Evolutionary conservation across 768 basidiomycete genomes (phyloP), one percentile per base, ranked within the genome.

Genomic region (Mycena sanguinolenta): DNA sequence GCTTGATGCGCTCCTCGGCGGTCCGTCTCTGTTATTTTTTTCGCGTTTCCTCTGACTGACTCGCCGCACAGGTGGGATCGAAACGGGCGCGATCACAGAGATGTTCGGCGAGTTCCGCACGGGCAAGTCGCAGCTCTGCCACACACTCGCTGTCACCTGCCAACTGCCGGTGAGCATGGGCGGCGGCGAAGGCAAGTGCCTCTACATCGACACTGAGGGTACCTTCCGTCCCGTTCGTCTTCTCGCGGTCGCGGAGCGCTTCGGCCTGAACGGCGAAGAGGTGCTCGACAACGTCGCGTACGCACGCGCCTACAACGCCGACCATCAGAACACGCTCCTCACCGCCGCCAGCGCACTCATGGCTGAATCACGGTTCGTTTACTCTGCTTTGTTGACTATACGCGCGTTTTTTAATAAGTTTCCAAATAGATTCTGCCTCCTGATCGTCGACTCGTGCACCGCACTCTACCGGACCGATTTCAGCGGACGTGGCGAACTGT

Each of bases 121-220:
- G 13, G 98, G 98, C 65, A 99, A 99, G 82, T 97, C 95, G 27
- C 98, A 99, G 77, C 88, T 99, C 55, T 99, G 98, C 79, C 98
- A 99, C 78, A 98, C 97, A 0, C 90, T 99, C 54, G 96, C 98
- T 4, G 98, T 98, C 14, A 98, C 98, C 6, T 99, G 98, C 78
- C 97, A 99, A 83, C 88, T 99, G 17, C 98, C 98, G 2, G 93
- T 96, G 50, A 92, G 90, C 76, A 98, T 99, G 97, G 97, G 98
- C 23, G 98, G 98, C 19, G 98, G 98, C 16, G 98, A 99, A 82
- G 98, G 98, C 44, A 99, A 99, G 82, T 98, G 97, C 77, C 84
- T 99, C 53, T 99, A 98, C 81, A 98, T 99, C 82, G 98, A 99
- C 80, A 99, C 98, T 0, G 98, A 99, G 78, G 97, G 97, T 30